These are phyloP conservation scores for Coemansia javaensis DNA, from an alignment of 192 early-diverging fungal species.

Conservation along the genomic window DNA sequence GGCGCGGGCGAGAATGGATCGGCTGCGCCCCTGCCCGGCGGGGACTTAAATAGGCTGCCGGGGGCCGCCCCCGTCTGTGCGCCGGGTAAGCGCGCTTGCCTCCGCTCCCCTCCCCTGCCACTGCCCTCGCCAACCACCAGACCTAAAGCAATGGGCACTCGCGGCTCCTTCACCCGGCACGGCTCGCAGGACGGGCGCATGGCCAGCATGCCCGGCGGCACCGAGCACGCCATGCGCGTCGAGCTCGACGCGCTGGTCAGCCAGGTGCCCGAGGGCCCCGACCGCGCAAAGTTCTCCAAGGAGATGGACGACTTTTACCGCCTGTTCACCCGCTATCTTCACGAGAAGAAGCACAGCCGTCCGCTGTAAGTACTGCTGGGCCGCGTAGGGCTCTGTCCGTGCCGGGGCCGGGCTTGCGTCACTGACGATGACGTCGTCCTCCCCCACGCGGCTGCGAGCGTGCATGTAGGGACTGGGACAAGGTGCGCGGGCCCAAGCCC, in stretches of 20 bases:
- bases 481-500: constrained; percentile 84
- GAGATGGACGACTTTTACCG: constrained; percentile 85
- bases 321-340: constrained; percentile 80
- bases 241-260: constrained; percentile 40
- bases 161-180: constrained; percentile 48
- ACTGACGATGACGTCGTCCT: not conserved
- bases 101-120: no score
- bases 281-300: constrained; percentile 56
- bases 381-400: no score
- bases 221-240: constrained; percentile 48
- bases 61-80: no score
- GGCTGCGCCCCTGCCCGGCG: no score
- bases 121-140: no score
- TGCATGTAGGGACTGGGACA: constrained; percentile 89
- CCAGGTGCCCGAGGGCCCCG: constrained; percentile 34
- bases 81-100: no score
- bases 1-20: no score
- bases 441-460: not conserved
- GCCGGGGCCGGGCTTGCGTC: no score
- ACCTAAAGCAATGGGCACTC: no score
- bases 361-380: constrained; percentile 50
- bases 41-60: no score
- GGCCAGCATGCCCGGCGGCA: constrained; percentile 34
- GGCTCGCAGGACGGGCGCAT: constrained; percentile 46
- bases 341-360: constrained; percentile 59